Percentiles rank a stretch among this genome's conserved stretches.
Conservation (phyloP, 2,329 filamentous ascomycete species). For the Fusarium buxicola region DNA sequence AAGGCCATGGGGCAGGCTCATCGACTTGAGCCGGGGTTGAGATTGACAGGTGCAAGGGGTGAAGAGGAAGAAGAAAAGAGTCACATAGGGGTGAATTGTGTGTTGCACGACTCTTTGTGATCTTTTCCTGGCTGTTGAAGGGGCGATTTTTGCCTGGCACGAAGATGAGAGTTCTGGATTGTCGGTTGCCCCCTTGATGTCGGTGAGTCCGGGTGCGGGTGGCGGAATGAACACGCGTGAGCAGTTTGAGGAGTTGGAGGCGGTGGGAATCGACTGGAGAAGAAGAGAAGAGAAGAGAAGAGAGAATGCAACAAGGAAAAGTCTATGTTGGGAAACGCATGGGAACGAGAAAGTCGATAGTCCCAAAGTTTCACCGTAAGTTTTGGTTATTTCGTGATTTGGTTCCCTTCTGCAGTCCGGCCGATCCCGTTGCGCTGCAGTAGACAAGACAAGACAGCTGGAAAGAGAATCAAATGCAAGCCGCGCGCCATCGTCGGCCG, state of each 20-base stretch:
- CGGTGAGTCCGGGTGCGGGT: constrained; percentile 34
- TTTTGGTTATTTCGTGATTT: not conserved
- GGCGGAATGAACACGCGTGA: constrained; percentile 38
- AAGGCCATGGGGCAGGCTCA: constrained; percentile 56
- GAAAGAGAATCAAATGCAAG: not conserved
- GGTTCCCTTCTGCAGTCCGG: not conserved
- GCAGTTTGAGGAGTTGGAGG: constrained; percentile 26
- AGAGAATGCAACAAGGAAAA: not conserved
- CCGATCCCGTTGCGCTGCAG: not conserved
- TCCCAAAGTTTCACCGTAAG: constrained; percentile 34
- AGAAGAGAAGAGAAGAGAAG: not conserved
- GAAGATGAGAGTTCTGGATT: constrained; percentile 9
- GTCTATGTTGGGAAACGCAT: constrained; percentile 31
- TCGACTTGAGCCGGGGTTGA: constrained; percentile 38
- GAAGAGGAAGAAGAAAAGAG: constrained; percentile 11
- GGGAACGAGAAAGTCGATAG: constrained; percentile 7
- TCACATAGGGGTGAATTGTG: constrained; percentile 23
- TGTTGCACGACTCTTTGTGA: not conserved
- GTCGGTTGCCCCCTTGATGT: constrained; percentile 19
- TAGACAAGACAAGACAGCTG: not conserved
- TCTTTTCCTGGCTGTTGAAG: not conserved
- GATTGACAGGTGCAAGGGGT: constrained; percentile 23
- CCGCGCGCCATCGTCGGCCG: too few species aligned
- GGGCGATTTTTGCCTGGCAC: constrained; percentile 3
- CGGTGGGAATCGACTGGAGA: constrained; percentile 26